phyloP scores from a whole-genome alignment of 1,139 yeast species.

The Suhomyces chickasaworum region DNA sequence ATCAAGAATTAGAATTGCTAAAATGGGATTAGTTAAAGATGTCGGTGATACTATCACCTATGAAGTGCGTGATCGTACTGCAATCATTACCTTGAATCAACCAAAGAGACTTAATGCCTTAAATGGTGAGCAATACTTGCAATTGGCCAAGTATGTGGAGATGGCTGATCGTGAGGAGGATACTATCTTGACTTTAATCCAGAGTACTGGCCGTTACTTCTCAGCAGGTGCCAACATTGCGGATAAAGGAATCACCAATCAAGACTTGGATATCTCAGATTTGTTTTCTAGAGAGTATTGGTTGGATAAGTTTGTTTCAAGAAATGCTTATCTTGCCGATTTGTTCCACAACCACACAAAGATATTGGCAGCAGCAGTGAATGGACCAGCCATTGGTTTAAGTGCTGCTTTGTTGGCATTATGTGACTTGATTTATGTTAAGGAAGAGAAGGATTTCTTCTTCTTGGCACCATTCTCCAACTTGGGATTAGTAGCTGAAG shows the following conservation, averaged over 20 bases:
- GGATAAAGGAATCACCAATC: slow-evolving; percentile 27
- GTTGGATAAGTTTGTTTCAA: slow-evolving; percentile 62
- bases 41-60: slow-evolving; percentile 26
- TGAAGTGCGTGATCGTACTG: slow-evolving; percentile 56
- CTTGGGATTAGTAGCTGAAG: slow-evolving; percentile 84
- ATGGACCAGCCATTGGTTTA: slow-evolving; percentile 88
- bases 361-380: slow-evolving; percentile 71
- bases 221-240: slow-evolving; percentile 83
- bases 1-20: neutral
- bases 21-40: slow-evolving; percentile 11
- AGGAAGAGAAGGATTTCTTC: slow-evolving; percentile 57
- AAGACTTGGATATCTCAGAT: slow-evolving; percentile 24
- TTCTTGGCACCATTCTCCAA: slow-evolving; percentile 78
- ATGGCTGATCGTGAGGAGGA: slow-evolving; percentile 67
- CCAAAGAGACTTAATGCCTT: slow-evolving; percentile 71
- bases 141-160: slow-evolving; percentile 61
- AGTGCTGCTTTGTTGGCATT: slow-evolving; percentile 72
- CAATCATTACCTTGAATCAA: slow-evolving; percentile 67
- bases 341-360: slow-evolving; percentile 73
- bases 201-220: slow-evolving; percentile 74
- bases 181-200: slow-evolving; percentile 67
- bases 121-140: slow-evolving; percentile 63
- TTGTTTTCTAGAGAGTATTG: slow-evolving; percentile 53
- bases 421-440: slow-evolving; percentile 76
- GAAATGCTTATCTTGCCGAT: slow-evolving; percentile 71